These are phyloP conservation scores for Amanita molliuscula DNA, from an alignment of 768 basidiomycete species.

Conservation along the genomic window DNA sequence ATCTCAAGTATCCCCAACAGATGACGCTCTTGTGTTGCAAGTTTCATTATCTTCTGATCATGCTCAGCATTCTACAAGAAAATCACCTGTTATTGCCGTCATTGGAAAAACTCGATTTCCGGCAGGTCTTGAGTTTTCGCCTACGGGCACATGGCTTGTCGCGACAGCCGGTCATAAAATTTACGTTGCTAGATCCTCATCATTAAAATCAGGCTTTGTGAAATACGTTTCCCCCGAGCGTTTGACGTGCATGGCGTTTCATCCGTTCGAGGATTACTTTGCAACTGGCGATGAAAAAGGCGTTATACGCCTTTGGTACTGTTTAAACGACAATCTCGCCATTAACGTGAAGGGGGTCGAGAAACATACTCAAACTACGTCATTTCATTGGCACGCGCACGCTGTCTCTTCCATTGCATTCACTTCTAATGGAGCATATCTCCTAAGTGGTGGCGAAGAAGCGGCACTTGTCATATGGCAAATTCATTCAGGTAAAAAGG, in stretches of 20 bases:
- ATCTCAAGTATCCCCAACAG: conserved; percentile 15
- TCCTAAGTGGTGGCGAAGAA: conserved; percentile 93
- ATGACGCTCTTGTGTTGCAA: conserved; percentile 48
- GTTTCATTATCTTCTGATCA: conserved; percentile 46
- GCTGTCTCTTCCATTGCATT: conserved; percentile 81
- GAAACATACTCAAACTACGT: conserved; percentile 75
- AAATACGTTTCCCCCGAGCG: conserved; percentile 77
- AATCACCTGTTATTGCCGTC: conserved; percentile 37
- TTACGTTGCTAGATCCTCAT: conserved; percentile 56
- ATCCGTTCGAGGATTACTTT: conserved; percentile 87
- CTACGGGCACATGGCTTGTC: conserved; percentile 70
- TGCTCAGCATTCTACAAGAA: conserved; percentile 15
- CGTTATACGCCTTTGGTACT: conserved; percentile 86
- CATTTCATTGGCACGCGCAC: conserved; percentile 96
- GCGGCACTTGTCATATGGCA: conserved; percentile 97
- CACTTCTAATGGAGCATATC: conserved; percentile 83
- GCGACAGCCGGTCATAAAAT: conserved; percentile 66
- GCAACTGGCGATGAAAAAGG: conserved; percentile 90
- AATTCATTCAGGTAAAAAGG: conserved; percentile 75
- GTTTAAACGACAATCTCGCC: conserved; percentile 52
- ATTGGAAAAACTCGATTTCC: conserved; percentile 63
- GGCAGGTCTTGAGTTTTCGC: conserved; percentile 59
- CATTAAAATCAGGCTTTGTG: conserved; percentile 56
- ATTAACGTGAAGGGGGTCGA: conserved; percentile 50
- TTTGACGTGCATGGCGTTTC: conserved; percentile 78